A percentile compares a stretch with the other conserved stretches of the same genome.
phyloP scores from a whole-genome alignment of 805 yeast genomes.

The Yamadazyma nakazawae region DNA sequence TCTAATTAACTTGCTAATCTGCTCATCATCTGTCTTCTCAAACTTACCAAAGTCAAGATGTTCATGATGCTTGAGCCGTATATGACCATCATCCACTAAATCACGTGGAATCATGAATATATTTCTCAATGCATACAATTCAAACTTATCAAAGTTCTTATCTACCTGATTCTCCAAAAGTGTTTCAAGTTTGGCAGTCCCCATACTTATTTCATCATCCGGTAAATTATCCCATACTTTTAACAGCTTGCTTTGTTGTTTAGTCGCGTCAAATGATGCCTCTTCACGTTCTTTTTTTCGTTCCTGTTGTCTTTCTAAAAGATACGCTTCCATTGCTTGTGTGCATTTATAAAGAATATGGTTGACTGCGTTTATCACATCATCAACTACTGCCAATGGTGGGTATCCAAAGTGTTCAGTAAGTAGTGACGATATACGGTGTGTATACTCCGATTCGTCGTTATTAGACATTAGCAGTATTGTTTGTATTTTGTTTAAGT shows the following conservation, averaged over 20 bases:
- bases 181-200: constrained; percentile 78
- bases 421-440: constrained; percentile 43
- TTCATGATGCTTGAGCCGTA: constrained; percentile 67
- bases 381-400: constrained; percentile 80
- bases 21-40: constrained; percentile 19
- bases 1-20: constrained; percentile 30
- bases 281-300: constrained; percentile 1
- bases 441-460: constrained; percentile 16
- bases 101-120: constrained; percentile 68
- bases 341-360: constrained; percentile 80
- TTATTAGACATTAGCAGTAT: background rate
- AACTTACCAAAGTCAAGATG: constrained; percentile 33
- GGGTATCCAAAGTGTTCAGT: constrained; percentile 87
- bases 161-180: constrained; percentile 73
- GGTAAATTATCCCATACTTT: constrained; percentile 19
- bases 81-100: constrained; percentile 60
- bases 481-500: background rate
- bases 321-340: constrained; percentile 67
- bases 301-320: constrained; percentile 37
- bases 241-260: constrained; percentile 4
- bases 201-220: constrained; percentile 62
- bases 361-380: constrained; percentile 83
- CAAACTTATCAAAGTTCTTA: constrained; percentile 80
- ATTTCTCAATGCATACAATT: constrained; percentile 75
- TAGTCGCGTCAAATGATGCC: constrained; percentile 15